Base-by-base conservation (phyloP, 2,329 filamentous ascomycete species). In the Alternaria burnsii region DNA sequence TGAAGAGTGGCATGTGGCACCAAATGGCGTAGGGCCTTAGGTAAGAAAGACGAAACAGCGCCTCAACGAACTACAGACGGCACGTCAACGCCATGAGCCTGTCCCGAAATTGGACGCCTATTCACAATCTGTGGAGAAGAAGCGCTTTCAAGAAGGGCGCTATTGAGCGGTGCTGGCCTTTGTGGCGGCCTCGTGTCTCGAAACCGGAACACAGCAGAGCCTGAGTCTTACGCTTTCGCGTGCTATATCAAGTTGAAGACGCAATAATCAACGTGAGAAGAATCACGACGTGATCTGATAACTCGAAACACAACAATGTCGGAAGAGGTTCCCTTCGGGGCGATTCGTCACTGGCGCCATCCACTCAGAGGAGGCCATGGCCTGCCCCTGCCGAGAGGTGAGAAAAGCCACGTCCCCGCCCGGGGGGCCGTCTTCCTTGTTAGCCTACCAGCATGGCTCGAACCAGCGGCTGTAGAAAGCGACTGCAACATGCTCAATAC, bases 1-100 rank as follows among this genome's bases (percentile, higher is more conserved):
- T 46, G 57, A 34, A 44, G 61, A 43, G 58, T 63, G 57, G 62
- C 59, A 58, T 48, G 47, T 50, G 46, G 61, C 59, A 52, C 58
- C 52, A 26, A 32, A 42, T 26, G 34, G 56, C 32, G 46, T 48
- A 24, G 30, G 56, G 47, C 59, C 54, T 66, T 66, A 47, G 58
- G 59, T 59, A 65, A 67, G 46, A 51, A 58, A 5, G 43, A 43
- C 16, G 52, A 58, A 58, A 48, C 59, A 52, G 30, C 42, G 26
- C 24, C 36, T 38, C 58, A 44, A 43, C 47, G 36, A 36, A 55
- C 53, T 36, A 55, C 43, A 59, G 55, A 61, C 62, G 58, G 32
- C 46, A 50, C 24, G 28, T 28, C 28, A 7, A 48, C 54, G 58
- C 52, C 52, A 41, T 12, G 54, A 55, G 34, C 28, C 11, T 54